Evolutionary conservation across 345 rosid species (phyloP).

Genomic region (Melaleuca quinquenervia): DNA sequence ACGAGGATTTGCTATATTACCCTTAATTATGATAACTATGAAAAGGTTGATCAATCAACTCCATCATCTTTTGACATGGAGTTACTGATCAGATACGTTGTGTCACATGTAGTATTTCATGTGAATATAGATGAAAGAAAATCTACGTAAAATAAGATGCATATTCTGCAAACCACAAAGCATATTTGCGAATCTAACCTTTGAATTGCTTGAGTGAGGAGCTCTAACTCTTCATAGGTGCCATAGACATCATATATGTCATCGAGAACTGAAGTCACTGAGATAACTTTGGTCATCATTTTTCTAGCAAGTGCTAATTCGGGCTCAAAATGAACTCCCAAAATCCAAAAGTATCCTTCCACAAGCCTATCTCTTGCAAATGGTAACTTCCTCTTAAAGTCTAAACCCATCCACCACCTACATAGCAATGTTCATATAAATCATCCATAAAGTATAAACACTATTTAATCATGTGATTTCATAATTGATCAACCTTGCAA

Average conservation of each 20-base stretch:
- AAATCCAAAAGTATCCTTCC: constrained; percentile 14
- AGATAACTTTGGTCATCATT: constrained; percentile 1
- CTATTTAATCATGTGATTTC: background rate
- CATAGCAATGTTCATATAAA: background rate
- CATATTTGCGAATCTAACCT: background rate
- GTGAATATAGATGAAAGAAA: background rate
- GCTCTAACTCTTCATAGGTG: constrained; percentile 17
- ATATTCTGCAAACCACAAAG: background rate
- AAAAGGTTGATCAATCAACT: too few relatives aligned
- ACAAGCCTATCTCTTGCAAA: constrained; percentile 16
- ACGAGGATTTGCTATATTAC: background rate
- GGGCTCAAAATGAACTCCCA: constrained; percentile 8
- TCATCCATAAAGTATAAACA: background rate
- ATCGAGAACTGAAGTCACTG: constrained; percentile 3
- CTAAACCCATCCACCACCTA: constrained; percentile 21
- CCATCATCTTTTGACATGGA: too few relatives aligned
- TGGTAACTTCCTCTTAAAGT: constrained; percentile 3
- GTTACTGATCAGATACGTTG: too few relatives aligned
- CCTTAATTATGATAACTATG: too few relatives aligned
- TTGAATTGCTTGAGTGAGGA: constrained; percentile 8
- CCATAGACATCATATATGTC: constrained; percentile 21
- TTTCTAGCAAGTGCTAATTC: background rate
- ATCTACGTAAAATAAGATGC: background rate
- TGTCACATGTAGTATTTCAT: background rate
- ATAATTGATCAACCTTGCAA: constrained; percentile 1